Evolutionary conservation across 495 filamentous ascomycete species (phyloP).

Genomic region (Geopyxis carbonaria): DNA sequence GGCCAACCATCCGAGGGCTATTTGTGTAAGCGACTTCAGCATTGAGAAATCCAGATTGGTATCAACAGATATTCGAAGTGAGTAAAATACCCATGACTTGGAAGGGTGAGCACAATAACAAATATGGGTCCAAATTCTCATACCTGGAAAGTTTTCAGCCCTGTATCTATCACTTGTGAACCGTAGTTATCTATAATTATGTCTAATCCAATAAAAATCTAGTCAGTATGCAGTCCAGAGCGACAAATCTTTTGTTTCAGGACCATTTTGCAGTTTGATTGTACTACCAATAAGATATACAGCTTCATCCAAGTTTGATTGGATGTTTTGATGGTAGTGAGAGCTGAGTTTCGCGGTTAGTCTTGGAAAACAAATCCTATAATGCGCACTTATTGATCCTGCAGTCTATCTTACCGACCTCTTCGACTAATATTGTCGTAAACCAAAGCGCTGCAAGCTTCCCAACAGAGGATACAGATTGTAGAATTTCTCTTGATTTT

Average conservation of each 20-base stretch:
- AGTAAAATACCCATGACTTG: constrained; percentile 51
- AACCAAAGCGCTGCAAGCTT: constrained; percentile 54
- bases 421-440: constrained; percentile 53
- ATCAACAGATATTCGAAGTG: constrained; percentile 40
- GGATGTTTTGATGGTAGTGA: constrained; percentile 35
- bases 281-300: constrained; percentile 32
- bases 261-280: constrained; percentile 25
- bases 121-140: constrained; percentile 2
- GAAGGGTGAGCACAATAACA: background rate
- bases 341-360: no score
- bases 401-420: constrained; percentile 48
- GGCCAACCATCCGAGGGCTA: constrained; percentile 39
- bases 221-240: no score
- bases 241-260: no score
- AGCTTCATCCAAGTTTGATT: constrained; percentile 36
- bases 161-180: constrained; percentile 27
- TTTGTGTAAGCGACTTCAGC: constrained; percentile 37
- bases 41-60: constrained; percentile 36
- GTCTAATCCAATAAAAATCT: no score
- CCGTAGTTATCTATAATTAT: background rate
- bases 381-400: constrained; percentile 37
- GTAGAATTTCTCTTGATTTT: constrained; percentile 36
- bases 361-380: no score
- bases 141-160: constrained; percentile 46
- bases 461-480: constrained; percentile 36